phyloP scores from a whole-genome alignment of 2,329 filamentous ascomycete genomes.

The Penicillium brevicompactum region DNA sequence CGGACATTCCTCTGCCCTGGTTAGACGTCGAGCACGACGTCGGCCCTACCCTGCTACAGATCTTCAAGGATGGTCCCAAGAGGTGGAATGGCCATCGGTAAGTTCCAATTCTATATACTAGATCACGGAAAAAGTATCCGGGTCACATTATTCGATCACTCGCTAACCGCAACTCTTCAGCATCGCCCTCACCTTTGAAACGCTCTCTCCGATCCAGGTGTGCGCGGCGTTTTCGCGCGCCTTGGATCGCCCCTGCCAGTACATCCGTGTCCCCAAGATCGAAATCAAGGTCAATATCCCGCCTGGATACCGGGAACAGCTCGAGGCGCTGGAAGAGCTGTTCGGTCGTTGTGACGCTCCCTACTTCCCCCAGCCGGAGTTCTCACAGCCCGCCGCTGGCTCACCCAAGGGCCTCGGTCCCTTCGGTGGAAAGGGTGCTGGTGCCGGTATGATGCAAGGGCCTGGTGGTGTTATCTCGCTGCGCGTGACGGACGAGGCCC shows the following conservation, averaged over 20 bases:
- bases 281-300: conserved; percentile 85
- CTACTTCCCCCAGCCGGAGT: conserved; percentile 65
- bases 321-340: conserved; percentile 65
- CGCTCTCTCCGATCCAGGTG: conserved; percentile 79
- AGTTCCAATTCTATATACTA: conserved; percentile 29
- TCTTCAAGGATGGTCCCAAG: conserved; percentile 88
- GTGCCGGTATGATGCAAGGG: conserved; percentile 50
- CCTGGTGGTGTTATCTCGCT: conserved; percentile 61
- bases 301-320: conserved; percentile 82
- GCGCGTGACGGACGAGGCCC: conserved; percentile 72
- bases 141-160: not conserved
- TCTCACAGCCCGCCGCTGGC: conserved; percentile 42
- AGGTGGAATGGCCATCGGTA: conserved; percentile 79
- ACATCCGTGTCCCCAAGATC: conserved; percentile 72
- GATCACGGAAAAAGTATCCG: not conserved
- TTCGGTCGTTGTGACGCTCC: conserved; percentile 62
- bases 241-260: conserved; percentile 74
- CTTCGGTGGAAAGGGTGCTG: conserved; percentile 42
- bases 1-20: conserved; percentile 87
- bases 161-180: conserved; percentile 45
- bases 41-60: conserved; percentile 85
- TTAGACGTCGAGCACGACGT: conserved; percentile 95
- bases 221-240: conserved; percentile 79
- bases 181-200: conserved; percentile 88
- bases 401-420: conserved; percentile 42